phyloP scores from a whole-genome alignment of 2,329 filamentous ascomycete genomes.

The Cryphonectria carpinicola region DNA sequence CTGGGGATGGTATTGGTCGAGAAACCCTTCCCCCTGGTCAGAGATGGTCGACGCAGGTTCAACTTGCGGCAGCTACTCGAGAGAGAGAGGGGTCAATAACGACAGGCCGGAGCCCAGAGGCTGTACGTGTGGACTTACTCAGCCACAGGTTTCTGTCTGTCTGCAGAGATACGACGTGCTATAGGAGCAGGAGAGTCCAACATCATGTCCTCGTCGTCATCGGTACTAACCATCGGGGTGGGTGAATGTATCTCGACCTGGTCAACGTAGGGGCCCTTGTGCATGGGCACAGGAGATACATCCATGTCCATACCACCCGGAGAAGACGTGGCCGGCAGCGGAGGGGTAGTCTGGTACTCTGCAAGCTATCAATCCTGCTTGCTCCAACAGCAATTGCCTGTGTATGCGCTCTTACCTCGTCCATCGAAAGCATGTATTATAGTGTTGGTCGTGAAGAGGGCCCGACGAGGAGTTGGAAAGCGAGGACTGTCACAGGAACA shows the following conservation, averaged over 20 bases:
- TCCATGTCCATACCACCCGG: constrained; percentile 84
- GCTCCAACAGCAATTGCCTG: constrained; percentile 8
- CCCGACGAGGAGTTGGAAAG: constrained; percentile 79
- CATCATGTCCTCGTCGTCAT: constrained; percentile 52
- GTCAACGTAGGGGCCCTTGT: constrained; percentile 69
- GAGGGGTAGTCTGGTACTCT: constrained; percentile 83
- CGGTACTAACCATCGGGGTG: constrained; percentile 60
- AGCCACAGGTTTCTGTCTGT: constrained; percentile 52
- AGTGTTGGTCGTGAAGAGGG: constrained; percentile 78
- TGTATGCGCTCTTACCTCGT: constrained; percentile 56
- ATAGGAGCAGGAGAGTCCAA: constrained; percentile 61
- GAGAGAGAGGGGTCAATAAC: constrained; percentile 32
- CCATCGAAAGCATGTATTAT: constrained; percentile 62
- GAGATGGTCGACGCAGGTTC: constrained; percentile 71
- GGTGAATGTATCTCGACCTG: constrained; percentile 74
- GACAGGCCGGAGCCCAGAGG: constrained; percentile 28
- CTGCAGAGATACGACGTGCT: constrained; percentile 50
- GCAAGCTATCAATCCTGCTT: constrained; percentile 36
- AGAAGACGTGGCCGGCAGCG: constrained; percentile 77
- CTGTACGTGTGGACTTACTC: constrained; percentile 52
- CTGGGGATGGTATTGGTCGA: constrained; percentile 68
- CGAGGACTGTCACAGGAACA: constrained; percentile 65
- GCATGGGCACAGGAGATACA: constrained; percentile 86
- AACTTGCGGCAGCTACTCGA: constrained; percentile 65
- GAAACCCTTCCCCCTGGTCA: constrained; percentile 75